Evolutionary conservation across 345 rosid species (phyloP).

Genomic region (Syzygium jambos): DNA sequence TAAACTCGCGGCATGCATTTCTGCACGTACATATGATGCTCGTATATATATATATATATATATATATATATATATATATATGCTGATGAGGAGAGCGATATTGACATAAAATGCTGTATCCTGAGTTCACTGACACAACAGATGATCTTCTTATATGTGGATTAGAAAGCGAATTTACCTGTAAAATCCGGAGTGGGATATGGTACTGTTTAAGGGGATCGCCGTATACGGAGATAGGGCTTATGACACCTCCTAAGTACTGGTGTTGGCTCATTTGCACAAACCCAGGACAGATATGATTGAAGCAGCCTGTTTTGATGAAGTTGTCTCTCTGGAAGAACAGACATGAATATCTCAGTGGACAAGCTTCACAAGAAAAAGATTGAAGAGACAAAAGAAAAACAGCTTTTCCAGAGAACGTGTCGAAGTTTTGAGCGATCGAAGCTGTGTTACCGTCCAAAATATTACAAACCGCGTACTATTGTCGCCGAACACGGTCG

Average conservation of each 20-base stretch:
- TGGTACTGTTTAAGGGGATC: not conserved
- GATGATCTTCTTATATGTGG: not conserved
- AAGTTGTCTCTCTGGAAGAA: not conserved
- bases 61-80: too few relatives aligned
- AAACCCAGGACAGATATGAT: not conserved
- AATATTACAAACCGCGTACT: not conserved
- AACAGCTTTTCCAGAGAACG: not conserved
- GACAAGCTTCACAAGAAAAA: rapidly evolving
- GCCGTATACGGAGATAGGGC: not conserved
- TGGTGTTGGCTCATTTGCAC: not conserved
- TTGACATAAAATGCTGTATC: too few relatives aligned
- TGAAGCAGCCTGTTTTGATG: not conserved
- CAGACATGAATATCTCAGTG: not conserved
- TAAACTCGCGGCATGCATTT: not conserved
- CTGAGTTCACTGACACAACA: too few relatives aligned
- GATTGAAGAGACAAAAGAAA: not conserved
- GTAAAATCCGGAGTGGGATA: not conserved
- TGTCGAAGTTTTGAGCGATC: rapidly evolving
- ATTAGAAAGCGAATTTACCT: not conserved
- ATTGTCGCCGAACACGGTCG: not conserved
- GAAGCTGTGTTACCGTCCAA: not conserved
- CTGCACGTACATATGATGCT: not conserved
- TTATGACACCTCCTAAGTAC: not conserved
- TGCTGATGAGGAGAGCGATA: not conserved
- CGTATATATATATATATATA: too few relatives aligned